Conservation (phyloP, 2,329 filamentous ascomycete genomes). For the Monascus ruber region DNA sequence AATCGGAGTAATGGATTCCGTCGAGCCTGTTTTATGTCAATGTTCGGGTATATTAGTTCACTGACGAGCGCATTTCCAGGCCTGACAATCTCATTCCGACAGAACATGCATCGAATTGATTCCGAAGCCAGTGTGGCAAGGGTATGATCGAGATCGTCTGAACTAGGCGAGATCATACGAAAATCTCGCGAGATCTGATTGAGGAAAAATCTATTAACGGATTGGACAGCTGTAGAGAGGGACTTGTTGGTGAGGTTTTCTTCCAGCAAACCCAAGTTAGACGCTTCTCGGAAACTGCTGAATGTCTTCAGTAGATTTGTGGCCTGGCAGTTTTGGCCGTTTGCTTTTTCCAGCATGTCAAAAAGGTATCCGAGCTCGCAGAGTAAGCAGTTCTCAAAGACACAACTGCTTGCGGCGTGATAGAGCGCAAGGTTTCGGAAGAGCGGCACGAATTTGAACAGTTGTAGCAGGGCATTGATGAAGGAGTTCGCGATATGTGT, state of each 20-base stretch:
- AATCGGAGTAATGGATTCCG: conserved; percentile 50
- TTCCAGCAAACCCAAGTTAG: conserved; percentile 69
- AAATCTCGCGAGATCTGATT: conserved; percentile 71
- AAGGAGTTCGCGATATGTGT: conserved; percentile 97
- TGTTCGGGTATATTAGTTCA: conserved; percentile 67
- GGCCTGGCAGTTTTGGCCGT: conserved; percentile 87
- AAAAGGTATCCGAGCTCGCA: conserved; percentile 94
- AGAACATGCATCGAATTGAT: conserved; percentile 71
- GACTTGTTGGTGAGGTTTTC: conserved; percentile 64
- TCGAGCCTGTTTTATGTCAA: conserved; percentile 40
- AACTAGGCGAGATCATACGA: conserved; percentile 51
- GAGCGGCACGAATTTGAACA: conserved; percentile 81
- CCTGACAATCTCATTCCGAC: conserved; percentile 72
- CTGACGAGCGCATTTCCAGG: conserved; percentile 71
- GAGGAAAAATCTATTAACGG: conserved; percentile 72
- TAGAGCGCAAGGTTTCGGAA: conserved; percentile 79
- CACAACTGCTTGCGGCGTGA: conserved; percentile 76
- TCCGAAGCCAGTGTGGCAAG: conserved; percentile 33
- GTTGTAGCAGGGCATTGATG: conserved; percentile 80
- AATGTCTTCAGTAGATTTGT: conserved; percentile 89
- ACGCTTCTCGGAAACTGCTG: conserved; percentile 68
- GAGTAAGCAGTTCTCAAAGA: conserved; percentile 71
- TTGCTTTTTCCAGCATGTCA: conserved; percentile 95
- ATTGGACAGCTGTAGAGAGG: conserved; percentile 72
- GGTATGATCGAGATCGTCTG: conserved; percentile 59